Evolutionary conservation across 1,139 yeast species (phyloP), one percentile per base, ranked within the genome.

Genomic region (Blastobotrys raffinosifermentans): DNA sequence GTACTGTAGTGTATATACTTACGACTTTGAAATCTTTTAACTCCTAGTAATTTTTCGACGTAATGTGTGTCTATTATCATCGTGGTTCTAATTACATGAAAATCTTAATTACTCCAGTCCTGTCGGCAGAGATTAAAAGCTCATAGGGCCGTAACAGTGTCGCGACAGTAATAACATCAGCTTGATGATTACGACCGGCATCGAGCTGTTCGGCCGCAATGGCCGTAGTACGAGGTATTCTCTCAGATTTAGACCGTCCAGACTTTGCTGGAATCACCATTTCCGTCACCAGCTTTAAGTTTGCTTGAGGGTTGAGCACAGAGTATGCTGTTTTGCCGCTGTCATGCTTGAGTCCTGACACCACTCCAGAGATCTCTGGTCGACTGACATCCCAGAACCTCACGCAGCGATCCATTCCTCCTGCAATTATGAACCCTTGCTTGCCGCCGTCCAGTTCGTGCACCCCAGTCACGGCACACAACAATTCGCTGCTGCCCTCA

Each of bases 41-140:
- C n/a, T n/a, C n/a, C n/a, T n/a, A n/a, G n/a, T n/a, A n/a, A n/a
- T n/a, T n/a, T n/a, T n/a, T n/a, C n/a, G n/a, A n/a, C n/a, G n/a
- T n/a, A n/a, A n/a, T n/a, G n/a, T n/a, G n/a, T n/a, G n/a, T n/a
- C n/a, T 19, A 38, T 15, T 30, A 31, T 19, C 15, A 14, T 16
- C 19, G 22, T 11, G 13, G 11, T 13, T 20, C 6, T 25, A n/a
- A n/a, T 38, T 54, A 75, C 51, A 69, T 71, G 56, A 71, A 77
- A 2, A 82, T 70, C 51, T 74, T 75, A 26, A 82, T 66, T 5
- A 63, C 63, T 0, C 93, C 93, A 32, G 72, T 64, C 35, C 84
- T 57, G 49, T 81, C 91, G 2, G 66, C 84, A 1, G 81, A 67
- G 1, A 82, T 61, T 4, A 81, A 55, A 77, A 81, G 71, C 32